A percentile compares a stretch with the other conserved stretches of the same genome.
phyloP scores from a whole-genome alignment of 78 protist species.

The Cavenderia fasciculata region DNA sequence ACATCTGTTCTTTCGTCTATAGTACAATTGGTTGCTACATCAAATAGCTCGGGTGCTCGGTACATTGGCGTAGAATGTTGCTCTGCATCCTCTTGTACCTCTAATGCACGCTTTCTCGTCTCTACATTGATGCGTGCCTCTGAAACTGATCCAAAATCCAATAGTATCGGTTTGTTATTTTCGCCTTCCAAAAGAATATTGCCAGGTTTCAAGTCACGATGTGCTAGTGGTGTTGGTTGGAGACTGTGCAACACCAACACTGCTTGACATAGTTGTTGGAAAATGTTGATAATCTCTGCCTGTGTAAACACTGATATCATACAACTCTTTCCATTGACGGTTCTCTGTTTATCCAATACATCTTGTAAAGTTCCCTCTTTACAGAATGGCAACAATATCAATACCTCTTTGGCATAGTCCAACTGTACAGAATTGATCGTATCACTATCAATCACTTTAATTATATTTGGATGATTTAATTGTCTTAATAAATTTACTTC shows the following conservation, averaged over 20 bases:
- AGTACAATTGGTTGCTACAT: constrained; percentile 22
- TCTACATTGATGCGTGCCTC: constrained; percentile 35
- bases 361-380: constrained; percentile 75
- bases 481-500: constrained; percentile 21
- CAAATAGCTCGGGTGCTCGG: constrained; percentile 72
- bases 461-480: constrained; percentile 65
- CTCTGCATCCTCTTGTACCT: constrained; percentile 49
- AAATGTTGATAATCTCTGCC: neutral
- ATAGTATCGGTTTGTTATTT: neutral
- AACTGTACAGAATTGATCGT: constrained; percentile 3
- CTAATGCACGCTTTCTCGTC: constrained; percentile 62
- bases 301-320: neutral
- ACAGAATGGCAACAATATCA: constrained; percentile 36
- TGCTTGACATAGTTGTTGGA: constrained; percentile 49
- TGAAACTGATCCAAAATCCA: constrained; percentile 69
- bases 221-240: constrained; percentile 44
- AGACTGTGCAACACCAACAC: constrained; percentile 15
- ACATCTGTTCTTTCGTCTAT: constrained; percentile 75
- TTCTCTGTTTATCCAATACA: constrained; percentile 46
- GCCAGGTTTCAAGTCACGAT: constrained; percentile 75
- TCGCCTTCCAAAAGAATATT: constrained; percentile 13
- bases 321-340: constrained; percentile 14
- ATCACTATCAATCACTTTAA: constrained; percentile 30
- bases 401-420: constrained; percentile 17
- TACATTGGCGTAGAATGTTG: constrained; percentile 74